These are phyloP conservation scores for Moelleriella libera DNA, from an alignment of 2,329 filamentous ascomycete genomes.

Conservation along the genomic window DNA sequence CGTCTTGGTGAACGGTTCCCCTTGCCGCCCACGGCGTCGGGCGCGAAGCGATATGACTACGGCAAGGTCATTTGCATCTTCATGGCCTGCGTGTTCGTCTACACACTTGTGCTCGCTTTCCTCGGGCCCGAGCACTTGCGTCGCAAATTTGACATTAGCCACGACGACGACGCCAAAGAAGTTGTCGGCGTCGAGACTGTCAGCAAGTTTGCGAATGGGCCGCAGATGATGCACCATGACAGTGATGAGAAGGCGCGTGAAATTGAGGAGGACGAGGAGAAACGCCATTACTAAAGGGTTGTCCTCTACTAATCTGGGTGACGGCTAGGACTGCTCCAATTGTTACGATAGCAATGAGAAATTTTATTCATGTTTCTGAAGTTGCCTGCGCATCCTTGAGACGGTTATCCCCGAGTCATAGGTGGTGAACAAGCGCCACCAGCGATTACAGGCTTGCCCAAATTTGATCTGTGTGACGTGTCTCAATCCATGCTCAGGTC, in stretches of 20 bases:
- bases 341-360: too few species aligned
- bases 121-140: slow-evolving; percentile 43
- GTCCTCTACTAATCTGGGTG: neutral
- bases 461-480: too few species aligned
- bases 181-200: slow-evolving; percentile 26
- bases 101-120: slow-evolving; percentile 46
- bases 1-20: slow-evolving; percentile 64
- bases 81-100: slow-evolving; percentile 67
- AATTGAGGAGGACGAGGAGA: slow-evolving; percentile 1
- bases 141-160: slow-evolving; percentile 33
- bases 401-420: too few species aligned
- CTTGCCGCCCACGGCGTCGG: slow-evolving; percentile 38
- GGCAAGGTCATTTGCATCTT: slow-evolving; percentile 83
- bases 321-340: too few species aligned
- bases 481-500: too few species aligned
- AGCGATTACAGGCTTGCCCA: too few species aligned
- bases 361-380: too few species aligned
- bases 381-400: too few species aligned
- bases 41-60: slow-evolving; percentile 50
- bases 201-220: slow-evolving; percentile 2
- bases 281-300: neutral
- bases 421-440: too few species aligned
- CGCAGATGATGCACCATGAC: neutral
- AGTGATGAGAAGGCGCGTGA: neutral
- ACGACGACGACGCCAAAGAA: slow-evolving; percentile 33